phyloP scores from a whole-genome alignment of 2,329 filamentous ascomycete genomes.

The Fusarium drepaniforme region DNA sequence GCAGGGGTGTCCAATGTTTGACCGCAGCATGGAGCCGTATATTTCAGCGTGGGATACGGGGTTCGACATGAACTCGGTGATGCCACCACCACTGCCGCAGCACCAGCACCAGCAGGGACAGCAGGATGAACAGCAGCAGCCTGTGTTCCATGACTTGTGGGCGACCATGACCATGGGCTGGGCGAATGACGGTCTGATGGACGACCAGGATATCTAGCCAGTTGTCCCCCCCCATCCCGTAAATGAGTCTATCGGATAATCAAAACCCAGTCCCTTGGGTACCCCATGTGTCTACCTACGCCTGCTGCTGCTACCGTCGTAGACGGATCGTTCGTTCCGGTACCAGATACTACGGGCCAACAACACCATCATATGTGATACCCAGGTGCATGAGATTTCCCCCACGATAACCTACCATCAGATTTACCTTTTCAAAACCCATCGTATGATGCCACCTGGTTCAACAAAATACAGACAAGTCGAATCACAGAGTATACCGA shows the following conservation, averaged over 20 bases:
- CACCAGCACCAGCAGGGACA: slow-evolving; percentile 33
- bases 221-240: neutral
- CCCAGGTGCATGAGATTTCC: neutral
- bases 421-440: neutral
- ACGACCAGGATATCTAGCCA: slow-evolving; percentile 2
- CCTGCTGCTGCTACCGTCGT: neutral
- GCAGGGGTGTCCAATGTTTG: slow-evolving; percentile 64
- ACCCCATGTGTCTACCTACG: neutral
- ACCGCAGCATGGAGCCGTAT: slow-evolving; percentile 62
- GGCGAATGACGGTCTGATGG: slow-evolving; percentile 44
- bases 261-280: neutral
- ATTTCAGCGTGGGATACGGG: slow-evolving; percentile 59
- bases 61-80: slow-evolving; percentile 35
- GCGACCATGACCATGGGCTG: slow-evolving; percentile 62
- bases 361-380: neutral
- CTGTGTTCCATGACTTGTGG: slow-evolving; percentile 59
- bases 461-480: neutral
- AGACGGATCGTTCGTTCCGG: neutral
- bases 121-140: slow-evolving; percentile 37
- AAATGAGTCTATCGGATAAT: neutral
- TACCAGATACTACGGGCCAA: neutral
- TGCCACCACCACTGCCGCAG: slow-evolving; percentile 3
- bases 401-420: neutral
- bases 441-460: neutral
- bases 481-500: neutral